Base-by-base conservation (phyloP, 2,329 filamentous ascomycete genomes). In the Sporothrix curviconia region DNA sequence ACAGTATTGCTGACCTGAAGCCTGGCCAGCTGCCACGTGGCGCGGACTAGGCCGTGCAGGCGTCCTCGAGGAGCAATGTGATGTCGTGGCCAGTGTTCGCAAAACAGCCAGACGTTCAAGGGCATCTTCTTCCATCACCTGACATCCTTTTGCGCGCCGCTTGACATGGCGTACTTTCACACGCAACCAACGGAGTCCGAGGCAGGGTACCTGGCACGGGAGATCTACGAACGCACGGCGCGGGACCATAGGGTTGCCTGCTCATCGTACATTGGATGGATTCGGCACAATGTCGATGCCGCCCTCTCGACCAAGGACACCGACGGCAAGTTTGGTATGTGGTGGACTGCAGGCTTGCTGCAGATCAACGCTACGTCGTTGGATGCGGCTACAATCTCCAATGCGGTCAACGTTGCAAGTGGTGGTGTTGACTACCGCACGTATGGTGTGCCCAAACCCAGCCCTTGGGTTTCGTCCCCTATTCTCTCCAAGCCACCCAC, bases 51-150 rank as follows among this genome's bases (percentile, higher is more conserved):
- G 92, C 25, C 82, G 87, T 4, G 81, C 81, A 17, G 92, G 92
- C 2, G 81, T 96, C 28, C 72, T 97, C 42, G 90, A 96, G 68
- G 92, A 97, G 49, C 73, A 79, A 36, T 96, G 92, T 68, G 92
- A 97, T 68, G 81, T 84, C 2, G 74, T 17, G 89, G 83, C 3
- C 78, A 74, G 42, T 96, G 92, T 69, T 90, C 83, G 17, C 91
- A 96, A 69, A 82, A 97, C 64, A 81, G 80, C 0, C 92, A 96
- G 66, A 91, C 89, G 0, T 96, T 96, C 81, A 97, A 96, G 70
- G 89, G 90, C 28, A 92, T 96, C 57, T 96, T 92, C 76, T 95
- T 96, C 72, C 89, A 95, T 67, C 92, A 96, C 67, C 76, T 96
- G 2, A 80, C 84, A 0, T 74, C 83, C 1, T 96, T 96, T 69